Evolutionary conservation across 768 basidiomycete species (phyloP), one percentile per base, ranked within the genome.

Genomic region (Tulasnella sp.): DNA sequence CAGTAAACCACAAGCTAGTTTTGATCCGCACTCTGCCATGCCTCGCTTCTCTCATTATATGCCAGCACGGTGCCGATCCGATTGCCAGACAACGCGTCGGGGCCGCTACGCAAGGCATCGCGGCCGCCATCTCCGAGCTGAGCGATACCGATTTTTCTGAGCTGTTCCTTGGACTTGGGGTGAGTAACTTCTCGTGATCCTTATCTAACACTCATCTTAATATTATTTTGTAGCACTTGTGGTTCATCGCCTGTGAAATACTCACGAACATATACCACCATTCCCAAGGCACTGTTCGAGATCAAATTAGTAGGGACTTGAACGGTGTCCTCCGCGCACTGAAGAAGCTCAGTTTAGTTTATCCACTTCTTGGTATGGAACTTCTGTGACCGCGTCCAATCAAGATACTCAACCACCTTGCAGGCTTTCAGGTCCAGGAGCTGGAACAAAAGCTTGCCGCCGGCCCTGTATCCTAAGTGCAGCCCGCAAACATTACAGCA

Each of bases 11-110:
- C 34, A 59, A 62, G 16, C 32, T 72, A 19, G 71, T 72, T 17
- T 72, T 64, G 39, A 72, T 72, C 29, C 62, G 64, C 39, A 72
- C 71, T 5, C 34, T 72, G 36, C 71, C 71, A 29, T 62, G 19
- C 39, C 36, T 72, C 12, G 71, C 71, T 2, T 22, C 26, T 12
- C 62, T 72, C 29, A 26, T 72, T 16, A 62, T 72, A 6, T 66
- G 37, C 71, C 71, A 72, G 37, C 64, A 72, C 17, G 71, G 71
- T 29, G 71, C 59, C 14, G 71, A 72, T 29, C 12, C 62, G 8
- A 65, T 12, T n/a, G 62, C 71, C 62, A 63, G 71, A 47, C 62
- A 65, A 26, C 62, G 44, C 19, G 35, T 35, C n/a, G 62, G 62
- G 19, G 29, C 65, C 1, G 71, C 71, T 3, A 64, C 62, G 2